Evolutionary conservation across 2,329 filamentous ascomycete species (phyloP), one percentile per base, ranked within the genome.

Genomic region (Aplosporella prunicola): DNA sequence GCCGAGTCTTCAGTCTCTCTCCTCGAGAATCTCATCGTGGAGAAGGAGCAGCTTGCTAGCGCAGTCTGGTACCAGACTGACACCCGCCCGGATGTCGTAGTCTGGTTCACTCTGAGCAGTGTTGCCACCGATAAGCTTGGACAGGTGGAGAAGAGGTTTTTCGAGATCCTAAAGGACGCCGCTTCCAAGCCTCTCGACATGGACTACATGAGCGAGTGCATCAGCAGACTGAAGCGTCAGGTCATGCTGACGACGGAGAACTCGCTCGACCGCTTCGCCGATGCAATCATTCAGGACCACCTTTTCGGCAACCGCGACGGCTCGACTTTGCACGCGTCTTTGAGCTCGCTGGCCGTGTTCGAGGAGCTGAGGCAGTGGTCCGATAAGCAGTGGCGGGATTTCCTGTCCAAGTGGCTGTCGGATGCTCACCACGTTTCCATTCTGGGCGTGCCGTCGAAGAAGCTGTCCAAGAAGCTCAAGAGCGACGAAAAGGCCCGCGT

Each of bases 1-100:
- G 86, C 85, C 45, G 91, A 88, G 5, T 96, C 91, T 1, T 93
- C 93, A 1, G 86, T 93, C 3, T 89, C 89, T 0, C 70, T 98
- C 1, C 67, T 98, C 5, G 89, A 96, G 53, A 96, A 96, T 48
- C 74, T 79, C 13, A 72, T 98, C 43, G 91, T 98, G 2, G 91
- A 98, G 55, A 86, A 81, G 50, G 89, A 96, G 59, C 83, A 93
- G 48, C 74, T 96, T 30, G 84, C 87, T 3, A 95, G 87, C 60
- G 84, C 80, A 5, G 78, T 96, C 9, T 78, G 79, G 32, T 87
- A 82, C 57, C 81, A 76, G 58, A 81, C 77, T 50, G 87, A 95
- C 45, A 73, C 78, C 17, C 76, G 88, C 32, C 86, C 88, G 2
- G 81, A 85, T 46, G 80, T 80, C 9, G 73, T 93, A 35, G 85